phyloP scores from a whole-genome alignment of 768 basidiomycete species.

The Chalciporus chontae region DNA sequence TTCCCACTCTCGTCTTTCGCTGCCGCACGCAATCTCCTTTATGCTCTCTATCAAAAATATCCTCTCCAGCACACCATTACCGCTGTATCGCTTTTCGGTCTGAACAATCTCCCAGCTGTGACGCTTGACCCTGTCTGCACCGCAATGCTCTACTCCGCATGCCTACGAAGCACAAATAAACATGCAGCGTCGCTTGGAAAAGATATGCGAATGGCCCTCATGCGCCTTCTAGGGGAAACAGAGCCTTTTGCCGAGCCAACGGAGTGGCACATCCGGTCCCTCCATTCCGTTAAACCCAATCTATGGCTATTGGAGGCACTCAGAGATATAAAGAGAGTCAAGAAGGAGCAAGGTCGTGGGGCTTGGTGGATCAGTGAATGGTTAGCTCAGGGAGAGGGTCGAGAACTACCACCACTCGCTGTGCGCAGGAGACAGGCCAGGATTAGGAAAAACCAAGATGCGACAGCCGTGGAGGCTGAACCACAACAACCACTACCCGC shows the following conservation, averaged over 20 bases:
- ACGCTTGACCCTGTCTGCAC: conserved; percentile 54
- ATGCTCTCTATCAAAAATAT: conserved; percentile 47
- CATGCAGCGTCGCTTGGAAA: conserved; percentile 39
- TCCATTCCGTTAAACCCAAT: conserved; percentile 31
- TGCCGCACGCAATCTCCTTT: conserved; percentile 54
- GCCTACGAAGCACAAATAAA: conserved; percentile 43
- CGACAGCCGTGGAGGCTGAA: not conserved
- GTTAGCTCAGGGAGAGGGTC: conserved; percentile 22
- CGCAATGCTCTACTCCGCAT: conserved; percentile 55
- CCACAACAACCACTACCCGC: conserved; percentile 9
- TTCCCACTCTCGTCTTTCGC: conserved; percentile 44
- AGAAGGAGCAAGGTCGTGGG: conserved; percentile 28
- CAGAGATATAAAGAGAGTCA: conserved; percentile 32
- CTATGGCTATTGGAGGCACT: conserved; percentile 37
- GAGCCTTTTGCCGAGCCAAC: conserved; percentile 18
- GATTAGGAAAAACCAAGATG: conserved; percentile 1
- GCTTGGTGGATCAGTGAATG: conserved; percentile 27
- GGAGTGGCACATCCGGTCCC: conserved; percentile 18
- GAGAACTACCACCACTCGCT: conserved; percentile 13
- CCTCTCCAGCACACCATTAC: conserved; percentile 48
- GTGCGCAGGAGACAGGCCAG: conserved; percentile 16
- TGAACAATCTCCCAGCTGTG: conserved; percentile 52
- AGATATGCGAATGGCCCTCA: conserved; percentile 41
- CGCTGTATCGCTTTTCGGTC: conserved; percentile 49
- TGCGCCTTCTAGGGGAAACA: conserved; percentile 27